These are phyloP conservation scores for Cladophialophora carrionii DNA, from an alignment of 2,329 filamentous ascomycete genomes.

Conservation along the genomic window DNA sequence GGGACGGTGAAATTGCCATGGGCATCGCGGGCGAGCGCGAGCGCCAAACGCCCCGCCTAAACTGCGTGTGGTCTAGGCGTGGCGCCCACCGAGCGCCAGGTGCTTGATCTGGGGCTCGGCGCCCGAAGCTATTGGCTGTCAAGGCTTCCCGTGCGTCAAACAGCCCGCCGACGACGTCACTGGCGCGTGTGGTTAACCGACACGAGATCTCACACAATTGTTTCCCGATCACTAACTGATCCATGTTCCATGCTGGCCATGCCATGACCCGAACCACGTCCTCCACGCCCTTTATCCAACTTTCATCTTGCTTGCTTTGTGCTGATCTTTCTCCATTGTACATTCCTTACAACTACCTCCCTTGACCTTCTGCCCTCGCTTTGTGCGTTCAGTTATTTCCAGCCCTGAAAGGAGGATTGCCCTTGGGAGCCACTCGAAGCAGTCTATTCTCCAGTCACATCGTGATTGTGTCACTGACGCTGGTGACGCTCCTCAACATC, in stretches of 20 bases:
- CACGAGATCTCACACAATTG: slow-evolving; percentile 6
- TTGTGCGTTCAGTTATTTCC: slow-evolving; percentile 20
- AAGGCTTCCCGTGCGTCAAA: not conserved
- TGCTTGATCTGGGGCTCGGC: slow-evolving; percentile 10
- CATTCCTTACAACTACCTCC: slow-evolving; percentile 17
- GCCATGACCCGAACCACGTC: not conserved
- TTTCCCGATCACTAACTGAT: slow-evolving; percentile 1
- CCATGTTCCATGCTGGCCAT: not conserved
- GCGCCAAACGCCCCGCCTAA: slow-evolving; percentile 10
- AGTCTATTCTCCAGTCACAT: not conserved
- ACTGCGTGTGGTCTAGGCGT: slow-evolving; percentile 12
- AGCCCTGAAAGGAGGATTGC: slow-evolving; percentile 11
- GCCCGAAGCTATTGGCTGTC: slow-evolving; percentile 10
- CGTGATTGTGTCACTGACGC: slow-evolving; percentile 5
- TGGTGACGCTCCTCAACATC: not conserved
- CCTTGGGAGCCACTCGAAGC: not conserved
- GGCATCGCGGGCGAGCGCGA: not conserved
- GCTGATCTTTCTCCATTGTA: slow-evolving; percentile 16
- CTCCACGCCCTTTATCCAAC: slow-evolving; percentile 15
- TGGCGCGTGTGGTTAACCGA: slow-evolving; percentile 1
- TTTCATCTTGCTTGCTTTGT: slow-evolving; percentile 17
- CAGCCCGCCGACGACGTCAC: slow-evolving; percentile 7
- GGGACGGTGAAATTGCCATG: slow-evolving; percentile 10
- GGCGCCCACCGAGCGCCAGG: not conserved
- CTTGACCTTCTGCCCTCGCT: slow-evolving; percentile 4